A percentile compares a stretch with the other conserved stretches of the same genome.
Conservation (phyloP, 2,329 filamentous ascomycete genomes). For the Pezicula radicicola region DNA sequence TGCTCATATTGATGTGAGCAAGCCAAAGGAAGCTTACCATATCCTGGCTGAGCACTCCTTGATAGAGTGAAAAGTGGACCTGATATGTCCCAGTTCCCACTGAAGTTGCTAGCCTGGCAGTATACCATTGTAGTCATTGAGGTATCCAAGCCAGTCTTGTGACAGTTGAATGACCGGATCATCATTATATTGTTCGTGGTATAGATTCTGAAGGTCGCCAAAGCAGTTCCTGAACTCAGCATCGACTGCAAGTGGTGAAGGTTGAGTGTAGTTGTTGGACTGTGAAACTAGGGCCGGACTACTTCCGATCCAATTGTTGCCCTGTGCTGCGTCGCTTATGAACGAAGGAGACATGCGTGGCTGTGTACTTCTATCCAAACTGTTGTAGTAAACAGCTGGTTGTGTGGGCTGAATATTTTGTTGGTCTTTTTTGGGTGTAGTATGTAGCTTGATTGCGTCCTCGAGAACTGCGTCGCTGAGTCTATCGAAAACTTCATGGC, state of each 20-base stretch:
- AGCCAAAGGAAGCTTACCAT: too few species aligned
- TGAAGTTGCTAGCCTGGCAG: not conserved
- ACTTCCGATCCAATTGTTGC: not conserved
- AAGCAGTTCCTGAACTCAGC: conserved; percentile 37
- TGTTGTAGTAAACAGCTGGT: too few species aligned
- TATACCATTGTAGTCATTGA: conserved; percentile 2
- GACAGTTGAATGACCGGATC: conserved; percentile 28
- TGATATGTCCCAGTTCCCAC: too few species aligned
- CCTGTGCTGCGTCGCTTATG: too few species aligned
- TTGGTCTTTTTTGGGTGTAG: conserved; percentile 11
- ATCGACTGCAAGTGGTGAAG: conserved; percentile 32
- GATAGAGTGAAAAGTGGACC: too few species aligned
- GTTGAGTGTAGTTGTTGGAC: not conserved
- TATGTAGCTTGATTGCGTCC: conserved; percentile 32
- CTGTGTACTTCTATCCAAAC: too few species aligned
- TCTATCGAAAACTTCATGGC: conserved; percentile 39
- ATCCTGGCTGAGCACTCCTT: too few species aligned
- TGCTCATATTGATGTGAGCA: too few species aligned
- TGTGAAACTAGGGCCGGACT: not conserved
- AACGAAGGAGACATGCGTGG: too few species aligned
- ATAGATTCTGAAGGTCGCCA: conserved; percentile 21
- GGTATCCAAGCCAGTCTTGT: conserved; percentile 29
- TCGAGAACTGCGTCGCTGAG: conserved; percentile 39
- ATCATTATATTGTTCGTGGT: conserved; percentile 23
- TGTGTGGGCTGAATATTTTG: too few species aligned